These are phyloP conservation scores for Microbotryum scabiosae DNA, from an alignment of 1,284 basidiomycete genomes.

Conservation along the genomic window DNA sequence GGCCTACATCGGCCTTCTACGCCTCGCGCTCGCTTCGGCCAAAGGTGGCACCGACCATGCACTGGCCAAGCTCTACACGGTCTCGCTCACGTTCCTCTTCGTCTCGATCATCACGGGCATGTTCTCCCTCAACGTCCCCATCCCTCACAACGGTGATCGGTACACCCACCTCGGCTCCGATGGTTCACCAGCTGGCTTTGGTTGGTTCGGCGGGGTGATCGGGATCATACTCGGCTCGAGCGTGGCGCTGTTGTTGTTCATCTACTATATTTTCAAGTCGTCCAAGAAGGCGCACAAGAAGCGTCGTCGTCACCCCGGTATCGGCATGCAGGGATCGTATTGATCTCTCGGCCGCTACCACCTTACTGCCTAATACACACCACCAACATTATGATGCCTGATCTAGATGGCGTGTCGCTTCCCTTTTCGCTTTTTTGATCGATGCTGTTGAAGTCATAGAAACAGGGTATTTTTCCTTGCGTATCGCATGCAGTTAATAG, in stretches of 20 bases:
- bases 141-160: conserved; percentile 43
- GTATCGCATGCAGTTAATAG: no score
- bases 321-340: no score
- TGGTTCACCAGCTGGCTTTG: conserved; percentile 33
- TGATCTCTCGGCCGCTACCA: no score
- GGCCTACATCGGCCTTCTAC: conserved; percentile 70
- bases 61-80: conserved; percentile 57
- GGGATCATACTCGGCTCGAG: conserved; percentile 34
- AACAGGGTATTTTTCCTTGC: no score
- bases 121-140: conserved; percentile 54
- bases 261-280: conserved; percentile 39
- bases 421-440: no score
- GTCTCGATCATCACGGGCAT: conserved; percentile 56
- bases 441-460: no score
- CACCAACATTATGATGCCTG: no score
- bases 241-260: conserved; percentile 18
- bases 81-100: conserved; percentile 62
- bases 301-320: no score
- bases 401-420: no score
- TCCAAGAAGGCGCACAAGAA: conserved; percentile 38
- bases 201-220: conserved; percentile 39
- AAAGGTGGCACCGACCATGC: conserved; percentile 59
- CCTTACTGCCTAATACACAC: neutral
- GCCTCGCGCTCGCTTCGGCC: conserved; percentile 53
- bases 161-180: conserved; percentile 32